Evolutionary conservation across 225 moss, liverwort and hornwort genomes (phyloP), one percentile per base, ranked within the genome.

Genomic region (Takakia lepidozioides): DNA sequence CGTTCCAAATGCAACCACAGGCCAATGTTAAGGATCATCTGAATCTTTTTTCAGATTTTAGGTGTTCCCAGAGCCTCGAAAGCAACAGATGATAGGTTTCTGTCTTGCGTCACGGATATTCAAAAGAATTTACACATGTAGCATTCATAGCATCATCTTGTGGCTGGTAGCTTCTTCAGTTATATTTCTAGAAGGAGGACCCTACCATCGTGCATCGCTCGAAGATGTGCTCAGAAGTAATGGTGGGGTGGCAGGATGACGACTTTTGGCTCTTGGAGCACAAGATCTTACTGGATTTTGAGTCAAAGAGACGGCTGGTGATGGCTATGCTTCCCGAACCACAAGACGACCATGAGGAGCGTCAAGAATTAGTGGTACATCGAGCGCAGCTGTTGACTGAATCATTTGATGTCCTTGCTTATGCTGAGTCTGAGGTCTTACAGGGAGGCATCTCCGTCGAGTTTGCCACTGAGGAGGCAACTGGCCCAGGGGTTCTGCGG

Each of bases 321-420:
- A 77, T 95, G 87, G 87, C 84, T 29, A 95, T 95, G 95, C 95
- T 95, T 14, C 95, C 95, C 22, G 95, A 95, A 65, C 90, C 95
- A 38, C 95, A 95, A 71, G 95, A 95, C 54, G 95, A 95, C 57
- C 95, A 95, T 51, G 90, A 95, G 54, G 95, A 95, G 61, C 75
- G 95, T 42, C 87, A 87, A 54, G 95, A 95, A 47, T 77, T 95
- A 21, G 66, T 83, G 27, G 90, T 95, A 48, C 86, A 95, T 60
- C 76, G 95, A 39, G 65, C 82, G 40, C 86, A 84, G 59, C 90
- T 95, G 39, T 65, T 95, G 54, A 75, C 76, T 2, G 95, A 90
- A 52, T 95, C 95, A 24, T 95, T 95, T 65, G 95, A 95, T 65
- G 30, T 65, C 39, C 70, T 95, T 39, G 95, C 90, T 8, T 95